Evolutionary conservation across 768 basidiomycete species (phyloP), one percentile per base, ranked within the genome.

Genomic region (Stropharia rugosoannulata): DNA sequence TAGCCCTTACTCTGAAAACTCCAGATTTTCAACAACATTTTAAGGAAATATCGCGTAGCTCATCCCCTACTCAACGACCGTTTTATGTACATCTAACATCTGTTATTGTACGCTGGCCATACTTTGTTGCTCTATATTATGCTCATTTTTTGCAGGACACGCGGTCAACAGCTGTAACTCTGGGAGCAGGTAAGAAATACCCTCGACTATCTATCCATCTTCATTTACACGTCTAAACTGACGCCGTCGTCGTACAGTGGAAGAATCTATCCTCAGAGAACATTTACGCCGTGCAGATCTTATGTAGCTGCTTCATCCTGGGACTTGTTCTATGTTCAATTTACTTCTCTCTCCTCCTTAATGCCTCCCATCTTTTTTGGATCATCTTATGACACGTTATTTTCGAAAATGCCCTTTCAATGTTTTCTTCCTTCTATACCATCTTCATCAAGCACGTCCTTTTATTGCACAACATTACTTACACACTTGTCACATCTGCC

Each of bases 21-120:
- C 19, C 27, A 92, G 90, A 91, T 68, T 90, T 93, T 70, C 84
- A 86, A 61, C 82, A 86, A 55, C 88, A 90, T 64, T 91, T 93
- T 70, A 88, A 82, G 64, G 89, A 91, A 51, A 87, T 90, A 37
- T 77, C 79, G 44, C 83, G 79, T 59, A 75, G 78, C 42, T 71
- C 78, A 59, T 89, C 89, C 1, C 85, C 87, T 11, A 75, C 80
- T 22, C 79, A 81, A 40, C 80, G 90, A 4, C 80, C 83, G 0
- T 89, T 89, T 68, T 87, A 83, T 61, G 77, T 85, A 50, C 86
- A 90, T 73, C 75, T 87, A 38, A 92, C 90, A 36, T 87, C 88
- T 48, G 87, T 90, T 48, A 82, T 91, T 59, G 89, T 91, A 65
- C 70, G 87, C 78, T 32, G 16, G 38, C 41, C 5, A 29, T 4